Evolutionary conservation across 108 stramenopile genomes (phyloP).

Genomic region (Bacterosira constricta): DNA sequence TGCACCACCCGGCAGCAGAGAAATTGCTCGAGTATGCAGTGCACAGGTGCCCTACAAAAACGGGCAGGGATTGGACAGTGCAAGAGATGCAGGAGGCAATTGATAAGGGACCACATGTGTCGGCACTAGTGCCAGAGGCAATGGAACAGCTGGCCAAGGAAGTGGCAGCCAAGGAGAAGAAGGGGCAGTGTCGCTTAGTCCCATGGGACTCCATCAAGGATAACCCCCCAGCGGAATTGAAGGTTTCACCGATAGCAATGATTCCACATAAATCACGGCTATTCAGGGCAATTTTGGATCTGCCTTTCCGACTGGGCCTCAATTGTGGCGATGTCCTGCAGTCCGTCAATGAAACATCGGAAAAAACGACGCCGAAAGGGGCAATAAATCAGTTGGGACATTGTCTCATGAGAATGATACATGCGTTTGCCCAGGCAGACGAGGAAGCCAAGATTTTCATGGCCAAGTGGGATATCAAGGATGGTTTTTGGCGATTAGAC

Average conservation of each 20-base stretch:
- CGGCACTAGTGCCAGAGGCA: background rate
- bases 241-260: slow-evolving; percentile 7
- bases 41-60: slow-evolving; percentile 2
- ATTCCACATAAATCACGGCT: background rate
- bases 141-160: slow-evolving; percentile 42
- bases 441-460: no score
- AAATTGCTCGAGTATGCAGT: background rate
- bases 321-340: background rate
- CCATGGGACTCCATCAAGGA: background rate
- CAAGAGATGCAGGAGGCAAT: background rate
- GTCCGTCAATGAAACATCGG: background rate
- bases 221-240: background rate
- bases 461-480: no score
- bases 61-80: background rate
- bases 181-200: background rate
- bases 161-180: slow-evolving; percentile 50
- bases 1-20: background rate
- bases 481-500: no score
- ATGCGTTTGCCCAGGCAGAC: no score
- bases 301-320: no score
- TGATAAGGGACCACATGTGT: slow-evolving; percentile 7
- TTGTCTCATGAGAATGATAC: no score
- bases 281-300: background rate
- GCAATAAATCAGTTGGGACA: background rate
- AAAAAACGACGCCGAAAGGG: background rate